Evolutionary conservation across 2,329 filamentous ascomycete genomes (phyloP), one percentile per base, ranked within the genome.

Genomic region (Neoarthrinium moseri): DNA sequence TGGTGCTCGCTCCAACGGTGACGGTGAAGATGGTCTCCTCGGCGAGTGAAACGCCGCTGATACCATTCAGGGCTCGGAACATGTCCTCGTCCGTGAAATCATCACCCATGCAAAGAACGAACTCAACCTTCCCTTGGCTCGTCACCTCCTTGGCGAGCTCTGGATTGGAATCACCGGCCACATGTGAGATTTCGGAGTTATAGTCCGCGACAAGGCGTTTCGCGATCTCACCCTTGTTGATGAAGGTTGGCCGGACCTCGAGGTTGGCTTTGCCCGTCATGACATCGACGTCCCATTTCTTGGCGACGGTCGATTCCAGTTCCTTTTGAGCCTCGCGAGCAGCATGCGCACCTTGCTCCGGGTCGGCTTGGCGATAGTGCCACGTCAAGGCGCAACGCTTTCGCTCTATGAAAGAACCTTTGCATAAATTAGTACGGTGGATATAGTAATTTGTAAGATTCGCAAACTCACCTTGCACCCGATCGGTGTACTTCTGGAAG

Each of bases 11-110:
- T 3, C 94, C 94, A 3, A 97, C 89, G 0, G 91, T 96, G 34
- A 95, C 89, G 2, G 90, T 89, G 69, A 95, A 97, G 51, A 95
- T 81, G 59, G 91, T 81, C 27, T 89, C 72, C 63, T 68, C 69
- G 52, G 61, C 77, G 66, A 69, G 84, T 61, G 65, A 78, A 61
- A 60, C 78, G 65, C 71, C 76, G 2, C 73, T 76, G 4, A 79
- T 64, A 1, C 70, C 73, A 57, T 83, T 83, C 35, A 97, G 77
- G 12, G 90, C 86, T 46, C 89, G 87, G 81, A 97, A 97, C 82
- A 85, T 84, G 85, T 95, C 92, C 77, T 99, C 94, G 63, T 99
- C 94, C 5, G 94, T 99, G 57, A 94, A 95, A 61, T 99, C 94
- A 66, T 99, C 94, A 33, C 94, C 94, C 50, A 91, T 72, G 67